Base-by-base conservation (phyloP, 495 filamentous ascomycete genomes). In the Clohesyomyces aquaticus region DNA sequence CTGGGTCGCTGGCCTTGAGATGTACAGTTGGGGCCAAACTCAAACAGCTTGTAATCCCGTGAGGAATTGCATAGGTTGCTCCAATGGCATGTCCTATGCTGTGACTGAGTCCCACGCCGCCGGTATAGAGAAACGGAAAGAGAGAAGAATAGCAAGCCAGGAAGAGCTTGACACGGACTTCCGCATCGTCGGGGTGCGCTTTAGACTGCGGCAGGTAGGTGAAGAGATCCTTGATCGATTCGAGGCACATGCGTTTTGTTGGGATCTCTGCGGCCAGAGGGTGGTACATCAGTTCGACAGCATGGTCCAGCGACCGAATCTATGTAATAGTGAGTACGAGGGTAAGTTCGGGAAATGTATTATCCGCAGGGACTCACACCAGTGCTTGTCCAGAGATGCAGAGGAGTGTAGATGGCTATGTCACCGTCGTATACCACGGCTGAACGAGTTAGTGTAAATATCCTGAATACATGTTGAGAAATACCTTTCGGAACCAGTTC, bases 71-170 rank as follows among this genome's bases (percentile, higher is more conserved):
- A 41, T 72, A 72, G 16, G 70, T 69, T 38, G 58, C 55, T 11
- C 70, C 70, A 32, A 72, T 63, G 14, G 70, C 67, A 26, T 72
- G 64, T 46, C 70, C 70, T 29, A 72, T 69, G 56, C 62, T 66
- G 51, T 72, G 70, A 28, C 67, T 70, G 1, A 70, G 55, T 29
- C 67, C 70, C 16, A 72, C 63, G 19, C 67, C 70, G 28, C 65
- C 65, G 19, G 65, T 67, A 35, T 67, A 67, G 12, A 67, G 47
- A 53, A 67, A 67, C 9, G 65, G 65, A 26, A 67, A 67, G 0
- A 67, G 59, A 0, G 65, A 67, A 8, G 65, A 52, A 43, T 61
- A 69, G 53, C 67, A 69, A 29, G 70, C 70, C 9, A 70, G 51
- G 46, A 69, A 62, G 19, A 72, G 63, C 38, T 58, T 63, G 3